Conservation (phyloP, 2,329 filamentous ascomycete species). For the Cercospora sp. region DNA sequence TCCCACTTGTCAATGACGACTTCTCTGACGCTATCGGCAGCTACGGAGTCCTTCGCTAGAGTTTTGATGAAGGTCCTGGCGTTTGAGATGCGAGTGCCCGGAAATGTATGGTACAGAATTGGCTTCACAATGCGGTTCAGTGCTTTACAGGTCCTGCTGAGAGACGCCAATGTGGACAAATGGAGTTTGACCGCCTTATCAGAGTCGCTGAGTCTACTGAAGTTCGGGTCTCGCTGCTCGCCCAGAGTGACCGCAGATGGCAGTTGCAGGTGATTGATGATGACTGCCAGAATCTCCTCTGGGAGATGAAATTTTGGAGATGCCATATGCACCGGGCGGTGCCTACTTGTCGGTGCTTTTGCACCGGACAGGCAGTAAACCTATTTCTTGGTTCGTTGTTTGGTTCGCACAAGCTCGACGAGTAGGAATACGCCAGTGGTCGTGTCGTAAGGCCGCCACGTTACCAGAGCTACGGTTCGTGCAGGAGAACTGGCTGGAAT, state of each 20-base stretch:
- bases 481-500: background rate
- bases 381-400: background rate
- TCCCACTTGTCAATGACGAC: constrained; percentile 20
- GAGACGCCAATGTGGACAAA: constrained; percentile 11
- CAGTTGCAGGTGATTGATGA: constrained; percentile 7
- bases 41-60: constrained; percentile 1
- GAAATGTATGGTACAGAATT: constrained; percentile 14
- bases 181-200: constrained; percentile 15
- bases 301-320: constrained; percentile 15
- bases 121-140: constrained; percentile 17
- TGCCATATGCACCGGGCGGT: constrained; percentile 9
- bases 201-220: constrained; percentile 9
- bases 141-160: constrained; percentile 11
- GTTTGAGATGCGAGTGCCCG: constrained; percentile 12
- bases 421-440: background rate
- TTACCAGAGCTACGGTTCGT: background rate
- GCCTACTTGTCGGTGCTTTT: background rate
- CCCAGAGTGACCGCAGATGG: constrained; percentile 14
- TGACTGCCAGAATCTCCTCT: constrained; percentile 14
- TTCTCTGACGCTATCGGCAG: constrained; percentile 5
- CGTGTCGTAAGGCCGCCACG: background rate
- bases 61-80: constrained; percentile 15
- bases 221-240: constrained; percentile 9
- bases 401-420: background rate
- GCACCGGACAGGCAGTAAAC: background rate